Percentiles rank a stretch among this genome's conserved stretches.
Evolutionary conservation across 2,329 filamentous ascomycete genomes (phyloP).

Genomic region (Ascochyta rabiei): DNA sequence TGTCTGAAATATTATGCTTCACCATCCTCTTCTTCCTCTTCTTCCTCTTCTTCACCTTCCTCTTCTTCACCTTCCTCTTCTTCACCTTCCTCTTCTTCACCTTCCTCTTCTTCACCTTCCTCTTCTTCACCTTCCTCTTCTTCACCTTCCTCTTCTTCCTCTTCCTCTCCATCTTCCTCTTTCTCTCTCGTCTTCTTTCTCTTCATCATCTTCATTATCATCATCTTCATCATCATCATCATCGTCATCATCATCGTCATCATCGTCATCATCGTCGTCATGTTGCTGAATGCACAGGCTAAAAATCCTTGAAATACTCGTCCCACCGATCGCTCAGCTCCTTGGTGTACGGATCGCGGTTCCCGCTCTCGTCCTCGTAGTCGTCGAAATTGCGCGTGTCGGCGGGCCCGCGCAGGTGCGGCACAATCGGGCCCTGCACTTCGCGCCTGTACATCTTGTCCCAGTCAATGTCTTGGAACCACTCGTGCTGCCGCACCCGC

Average conservation of each 20-base stretch:
- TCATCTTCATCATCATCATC: too few species aligned
- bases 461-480: constrained; percentile 77
- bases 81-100: too few species aligned
- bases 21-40: too few species aligned
- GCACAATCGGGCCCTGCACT: constrained; percentile 73
- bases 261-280: neutral
- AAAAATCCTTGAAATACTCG: constrained; percentile 74
- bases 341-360: constrained; percentile 69
- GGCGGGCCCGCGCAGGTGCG: constrained; percentile 72
- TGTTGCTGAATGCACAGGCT: neutral
- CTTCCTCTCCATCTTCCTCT: too few species aligned
- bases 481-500: constrained; percentile 75
- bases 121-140: too few species aligned
- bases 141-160: too few species aligned
- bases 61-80: too few species aligned
- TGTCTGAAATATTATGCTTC: too few species aligned
- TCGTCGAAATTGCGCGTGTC: constrained; percentile 83
- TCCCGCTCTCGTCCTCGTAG: constrained; percentile 77
- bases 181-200: too few species aligned
- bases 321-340: constrained; percentile 75
- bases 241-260: neutral
- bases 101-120: too few species aligned
- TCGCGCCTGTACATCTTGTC: constrained; percentile 70
- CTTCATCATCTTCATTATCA: too few species aligned
- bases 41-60: too few species aligned